A percentile compares a stretch with the other conserved stretches of the same genome.
These are phyloP conservation scores for Codiaeum variegatum DNA, from an alignment of 441 rosid genomes.

Conservation along the genomic window DNA sequence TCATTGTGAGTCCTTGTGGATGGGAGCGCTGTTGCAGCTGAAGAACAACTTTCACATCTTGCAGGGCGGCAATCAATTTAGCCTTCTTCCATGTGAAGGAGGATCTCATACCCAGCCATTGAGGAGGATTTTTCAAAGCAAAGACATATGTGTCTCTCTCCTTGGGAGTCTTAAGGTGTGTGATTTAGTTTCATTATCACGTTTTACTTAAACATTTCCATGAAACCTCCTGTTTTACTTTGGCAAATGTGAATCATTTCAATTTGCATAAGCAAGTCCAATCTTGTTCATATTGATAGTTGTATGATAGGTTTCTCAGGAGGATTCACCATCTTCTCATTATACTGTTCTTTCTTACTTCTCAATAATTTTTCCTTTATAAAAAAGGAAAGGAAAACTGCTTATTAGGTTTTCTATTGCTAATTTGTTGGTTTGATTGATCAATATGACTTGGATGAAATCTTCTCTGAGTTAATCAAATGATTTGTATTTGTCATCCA, in stretches of 20 bases:
- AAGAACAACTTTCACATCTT: slow-evolving; percentile 23
- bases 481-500: slow-evolving; percentile 28
- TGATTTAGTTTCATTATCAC: slow-evolving; percentile 15
- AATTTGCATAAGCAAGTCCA: slow-evolving; percentile 7
- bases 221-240: background rate
- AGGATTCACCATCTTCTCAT: background rate
- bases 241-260: slow-evolving; percentile 3
- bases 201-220: background rate
- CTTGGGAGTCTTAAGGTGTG: slow-evolving; percentile 76
- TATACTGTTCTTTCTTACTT: background rate
- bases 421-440: slow-evolving; percentile 9
- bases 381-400: background rate
- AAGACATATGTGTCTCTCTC: slow-evolving; percentile 51
- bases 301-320: background rate
- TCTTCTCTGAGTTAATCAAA: slow-evolving; percentile 22
- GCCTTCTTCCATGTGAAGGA: slow-evolving; percentile 28
- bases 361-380: background rate
- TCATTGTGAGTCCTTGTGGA: slow-evolving; percentile 52
- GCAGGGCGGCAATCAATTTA: slow-evolving; percentile 15
- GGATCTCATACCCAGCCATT: slow-evolving; percentile 33
- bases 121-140: slow-evolving; percentile 52
- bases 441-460: slow-evolving; percentile 1
- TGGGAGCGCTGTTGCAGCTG: slow-evolving; percentile 27
- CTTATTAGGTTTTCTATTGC: background rate
- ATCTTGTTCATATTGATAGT: background rate